Conservation (phyloP, 2,329 filamentous ascomycete genomes). For the Pestalotiopsis sp. region DNA sequence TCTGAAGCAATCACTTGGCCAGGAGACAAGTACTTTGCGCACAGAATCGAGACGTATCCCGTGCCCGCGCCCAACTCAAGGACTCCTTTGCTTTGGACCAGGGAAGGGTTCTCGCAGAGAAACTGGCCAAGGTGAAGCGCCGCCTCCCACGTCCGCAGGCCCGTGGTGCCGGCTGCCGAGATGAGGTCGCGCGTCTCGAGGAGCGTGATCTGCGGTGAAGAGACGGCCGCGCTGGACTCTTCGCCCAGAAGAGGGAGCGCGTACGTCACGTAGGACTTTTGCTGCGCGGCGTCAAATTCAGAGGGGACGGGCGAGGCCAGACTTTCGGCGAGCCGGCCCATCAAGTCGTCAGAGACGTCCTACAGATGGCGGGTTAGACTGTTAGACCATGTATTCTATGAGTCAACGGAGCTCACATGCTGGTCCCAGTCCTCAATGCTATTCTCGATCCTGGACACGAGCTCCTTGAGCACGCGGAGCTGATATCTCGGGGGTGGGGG, state of each 20-base stretch:
- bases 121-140: constrained; percentile 74
- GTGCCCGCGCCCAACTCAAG: constrained; percentile 79
- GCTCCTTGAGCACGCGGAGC: constrained; percentile 71
- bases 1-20: constrained; percentile 70
- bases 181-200: constrained; percentile 72
- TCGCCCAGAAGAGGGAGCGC: constrained; percentile 41
- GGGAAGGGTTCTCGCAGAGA: constrained; percentile 51
- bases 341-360: constrained; percentile 84
- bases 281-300: constrained; percentile 68
- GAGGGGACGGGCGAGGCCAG: constrained; percentile 66
- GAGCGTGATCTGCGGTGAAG: constrained; percentile 54
- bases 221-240: not conserved
- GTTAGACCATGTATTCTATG: not conserved
- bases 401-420: constrained; percentile 67
- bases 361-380: constrained; percentile 42
- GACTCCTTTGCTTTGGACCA: constrained; percentile 59
- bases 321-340: constrained; percentile 67
- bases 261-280: constrained; percentile 78
- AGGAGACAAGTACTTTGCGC: constrained; percentile 67
- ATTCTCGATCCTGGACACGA: constrained; percentile 71
- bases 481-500: constrained; percentile 72
- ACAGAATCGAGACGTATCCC: constrained; percentile 74
- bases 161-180: constrained; percentile 73
- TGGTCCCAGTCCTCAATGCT: constrained; percentile 81
- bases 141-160: constrained; percentile 81